Evolutionary conservation across 371 early-diverging fungal genomes (phyloP).

Genomic region (Blakeslea trispora): DNA sequence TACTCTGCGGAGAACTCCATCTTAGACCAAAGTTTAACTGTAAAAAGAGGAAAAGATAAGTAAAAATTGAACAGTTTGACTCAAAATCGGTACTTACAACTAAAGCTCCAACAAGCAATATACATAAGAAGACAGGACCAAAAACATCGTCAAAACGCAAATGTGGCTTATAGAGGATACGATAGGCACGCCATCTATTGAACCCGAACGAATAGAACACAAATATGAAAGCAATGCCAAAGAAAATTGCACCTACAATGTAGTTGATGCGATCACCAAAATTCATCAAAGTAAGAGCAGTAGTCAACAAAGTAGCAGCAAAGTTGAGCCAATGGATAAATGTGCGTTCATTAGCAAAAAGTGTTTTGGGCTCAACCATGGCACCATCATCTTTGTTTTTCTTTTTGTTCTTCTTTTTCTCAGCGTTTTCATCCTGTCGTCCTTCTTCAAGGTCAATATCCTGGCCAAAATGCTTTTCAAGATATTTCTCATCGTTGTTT

Average conservation of each 20-base stretch:
- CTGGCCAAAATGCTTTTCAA: neutral
- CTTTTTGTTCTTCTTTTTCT: constrained; percentile 28
- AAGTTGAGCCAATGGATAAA: constrained; percentile 86
- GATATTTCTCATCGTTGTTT: neutral
- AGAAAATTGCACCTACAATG: constrained; percentile 69
- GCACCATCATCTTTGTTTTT: constrained; percentile 13
- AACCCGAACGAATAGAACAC: constrained; percentile 81
- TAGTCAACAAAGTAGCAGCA: constrained; percentile 61
- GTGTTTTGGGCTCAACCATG: constrained; percentile 87
- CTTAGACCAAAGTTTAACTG: constrained; percentile 32
- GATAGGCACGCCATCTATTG: constrained; percentile 84
- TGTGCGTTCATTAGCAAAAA: constrained; percentile 97
- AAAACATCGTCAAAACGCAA: constrained; percentile 62
- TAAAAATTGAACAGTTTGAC: constrained; percentile 22
- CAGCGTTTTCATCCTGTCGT: constrained; percentile 11
- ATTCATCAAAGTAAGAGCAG: constrained; percentile 71
- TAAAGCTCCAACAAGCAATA: constrained; percentile 78
- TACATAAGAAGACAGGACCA: constrained; percentile 82
- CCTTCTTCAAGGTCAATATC: neutral
- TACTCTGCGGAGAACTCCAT: constrained; percentile 13
- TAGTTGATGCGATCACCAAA: constrained; percentile 69
- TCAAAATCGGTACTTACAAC: constrained; percentile 62
- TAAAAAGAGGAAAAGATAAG: constrained; percentile 1
- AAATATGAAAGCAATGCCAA: constrained; percentile 70
- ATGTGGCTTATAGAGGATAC: constrained; percentile 48